Evolutionary conservation across 2,329 filamentous ascomycete genomes (phyloP), one percentile per base, ranked within the genome.

Genomic region (Didymellaceae sp.): DNA sequence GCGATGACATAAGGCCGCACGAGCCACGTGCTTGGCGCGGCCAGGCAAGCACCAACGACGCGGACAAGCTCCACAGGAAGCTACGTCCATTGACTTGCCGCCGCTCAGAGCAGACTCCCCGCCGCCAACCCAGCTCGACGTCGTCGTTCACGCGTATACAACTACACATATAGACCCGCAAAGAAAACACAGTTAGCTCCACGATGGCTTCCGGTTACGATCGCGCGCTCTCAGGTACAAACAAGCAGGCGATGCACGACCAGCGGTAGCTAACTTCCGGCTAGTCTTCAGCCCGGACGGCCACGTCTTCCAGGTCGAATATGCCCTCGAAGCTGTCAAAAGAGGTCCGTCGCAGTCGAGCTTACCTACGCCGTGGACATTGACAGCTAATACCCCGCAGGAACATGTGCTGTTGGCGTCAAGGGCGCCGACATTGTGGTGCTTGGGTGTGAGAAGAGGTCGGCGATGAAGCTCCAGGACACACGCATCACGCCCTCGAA

Each of bases 231-330:
- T 97, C 93, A 80, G 93, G 92, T 97, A 86, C 80, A 87, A 65
- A 55, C 40, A 53, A 31, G 31, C 67, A 67, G 72, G 41, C 28
- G 16, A 20, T 58, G 37, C 37, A 58, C 65, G 53, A 41, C 35
- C 31, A 30, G n/a, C 16, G 39, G 42, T 45, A 67, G 60, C 67
- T 71, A 63, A 68, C 56, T n/a, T n/a, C 34, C 54, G 25, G 72
- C 60, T 67, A 96, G 92, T 96, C 74, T 97, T 97, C 72, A 97
- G 93, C 85, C 94, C 94, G 71, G 94, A 99, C 79, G 94, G 94
- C 78, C 94, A 99, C 81, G 94, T 99, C 70, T 99, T 99, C 80
- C 94, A 99, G 79, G 94, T 99, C 71, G 94, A 99, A 83, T 99
- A 99, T 84, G 94, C 94, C 48, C 89, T 96, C 64, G 94, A 99